Evolutionary conservation across 257 asterid species (phyloP), one percentile per base, ranked within the genome.

Genomic region (Salvia splendens): DNA sequence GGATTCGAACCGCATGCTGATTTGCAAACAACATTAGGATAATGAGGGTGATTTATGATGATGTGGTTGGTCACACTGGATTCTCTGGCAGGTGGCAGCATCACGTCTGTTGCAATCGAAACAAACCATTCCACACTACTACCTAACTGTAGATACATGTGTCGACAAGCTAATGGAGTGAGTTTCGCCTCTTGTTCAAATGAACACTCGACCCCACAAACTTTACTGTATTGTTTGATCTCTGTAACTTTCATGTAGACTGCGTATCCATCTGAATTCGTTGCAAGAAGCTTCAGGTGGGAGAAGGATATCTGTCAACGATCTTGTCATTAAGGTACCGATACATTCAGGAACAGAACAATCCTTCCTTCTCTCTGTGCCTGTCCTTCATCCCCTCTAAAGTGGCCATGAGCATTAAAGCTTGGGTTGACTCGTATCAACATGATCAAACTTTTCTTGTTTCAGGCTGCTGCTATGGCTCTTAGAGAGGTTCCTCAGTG

Each of bases 401-500:
- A 38, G 42, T 38, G 42, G 42, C 42, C 6, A 6, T 8, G 7
- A 0, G 42, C 8, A 8, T 38, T 38, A 38, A 9, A 38, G 42
- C 1, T 38, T 38, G 42, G 42, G 1, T 38, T 38, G 17, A 54
- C 9, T 55, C 10, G 12, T 12, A 2, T 12, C n/a, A 30, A 30
- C 10, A 17, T 10, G 36, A 61, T 62, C n/a, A 42, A 43, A 12
- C 42, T 42, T 20, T 41, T 58, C 32, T 9, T 11, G 57, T 47
- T 73, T 79, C 80, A 92, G 98, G 98, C 98, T 79, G 93, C 97
- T 78, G 99, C 99, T 74, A 78, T 94, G 89, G 98, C 99, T 80
- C 96, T 94, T 72, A 81, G 85, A 66, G 89, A 86, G 79, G 96
- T 94, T 75, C 99, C 99, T 56, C 96, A 87, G 60, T 87, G 96